Conservation (phyloP, 805 yeast species). For the Starmera pachycereana region DNA sequence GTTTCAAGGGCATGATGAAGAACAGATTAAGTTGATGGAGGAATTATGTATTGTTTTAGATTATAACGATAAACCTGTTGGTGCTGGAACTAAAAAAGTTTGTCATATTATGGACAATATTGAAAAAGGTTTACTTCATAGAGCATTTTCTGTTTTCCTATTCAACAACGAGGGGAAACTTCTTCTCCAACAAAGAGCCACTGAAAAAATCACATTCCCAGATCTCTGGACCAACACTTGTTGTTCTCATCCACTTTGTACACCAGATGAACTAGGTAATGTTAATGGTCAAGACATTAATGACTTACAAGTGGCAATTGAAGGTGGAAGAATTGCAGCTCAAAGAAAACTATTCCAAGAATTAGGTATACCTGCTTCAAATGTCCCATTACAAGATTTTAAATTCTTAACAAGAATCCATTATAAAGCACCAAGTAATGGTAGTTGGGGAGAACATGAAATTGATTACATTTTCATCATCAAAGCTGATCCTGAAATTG, state of each 20-base stretch:
- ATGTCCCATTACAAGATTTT: conserved; percentile 56
- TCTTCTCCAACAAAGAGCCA: conserved; percentile 89
- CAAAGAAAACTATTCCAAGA: conserved; percentile 89
- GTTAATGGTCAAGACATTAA: conserved; percentile 59
- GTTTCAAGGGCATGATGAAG: conserved; percentile 86
- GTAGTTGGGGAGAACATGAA: conserved; percentile 96
- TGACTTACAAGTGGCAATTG: conserved; percentile 45
- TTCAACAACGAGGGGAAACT: conserved; percentile 71
- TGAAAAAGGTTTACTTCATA: conserved; percentile 75
- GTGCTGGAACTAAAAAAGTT: conserved; percentile 88
- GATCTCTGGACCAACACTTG: conserved; percentile 98
- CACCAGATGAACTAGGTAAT: conserved; percentile 68
- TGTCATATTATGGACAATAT: conserved; percentile 87
- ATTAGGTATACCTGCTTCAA: conserved; percentile 63
- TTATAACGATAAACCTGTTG: conserved; percentile 77
- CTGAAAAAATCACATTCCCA: conserved; percentile 94
- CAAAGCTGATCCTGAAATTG: conserved; percentile 39
- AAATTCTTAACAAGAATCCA: conserved; percentile 88
- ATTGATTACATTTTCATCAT: conserved; percentile 88
- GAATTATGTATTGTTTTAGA: conserved; percentile 93
- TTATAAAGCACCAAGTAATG: conserved; percentile 77
- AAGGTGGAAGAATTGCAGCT: conserved; percentile 83
- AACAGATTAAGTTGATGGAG: conserved; percentile 91
- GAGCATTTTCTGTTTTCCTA: conserved; percentile 94
- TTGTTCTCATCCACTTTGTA: conserved; percentile 93